A percentile compares a stretch with the other conserved stretches of the same genome.
phyloP scores from a whole-genome alignment of 768 basidiomycete genomes.

The Cystobasidium ongulense region DNA sequence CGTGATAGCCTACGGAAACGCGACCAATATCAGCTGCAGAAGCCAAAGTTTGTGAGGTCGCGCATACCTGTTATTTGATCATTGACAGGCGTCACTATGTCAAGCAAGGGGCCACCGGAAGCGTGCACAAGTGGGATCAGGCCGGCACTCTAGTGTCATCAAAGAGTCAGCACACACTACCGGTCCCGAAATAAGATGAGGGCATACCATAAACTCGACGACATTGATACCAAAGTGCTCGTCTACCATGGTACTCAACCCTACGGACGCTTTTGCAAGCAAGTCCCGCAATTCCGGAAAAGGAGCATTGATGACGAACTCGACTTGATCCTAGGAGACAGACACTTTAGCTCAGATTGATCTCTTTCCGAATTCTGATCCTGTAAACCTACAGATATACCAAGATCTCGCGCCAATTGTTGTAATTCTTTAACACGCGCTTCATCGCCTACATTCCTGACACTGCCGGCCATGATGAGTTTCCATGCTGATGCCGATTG shows the following conservation, averaged over 20 bases:
- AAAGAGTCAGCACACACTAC: neutral
- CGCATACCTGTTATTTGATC: conserved; percentile 54
- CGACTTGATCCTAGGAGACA: conserved; percentile 55
- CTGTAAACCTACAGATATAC: conserved; percentile 58
- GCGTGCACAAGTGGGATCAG: conserved; percentile 85
- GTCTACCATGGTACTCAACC: conserved; percentile 92
- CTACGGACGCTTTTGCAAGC: conserved; percentile 68
- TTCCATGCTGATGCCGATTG: conserved; percentile 46
- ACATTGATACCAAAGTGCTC: conserved; percentile 98
- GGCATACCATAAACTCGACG: conserved; percentile 83
- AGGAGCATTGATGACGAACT: conserved; percentile 74
- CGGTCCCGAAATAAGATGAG: neutral
- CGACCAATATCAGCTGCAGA: neutral
- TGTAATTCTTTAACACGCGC: conserved; percentile 59
- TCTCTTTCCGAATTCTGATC: neutral
- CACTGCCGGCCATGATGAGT: conserved; percentile 74
- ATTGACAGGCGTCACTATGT: conserved; percentile 76
- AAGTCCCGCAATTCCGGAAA: conserved; percentile 63
- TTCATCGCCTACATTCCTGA: conserved; percentile 68
- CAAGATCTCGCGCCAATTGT: conserved; percentile 56
- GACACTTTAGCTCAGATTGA: neutral
- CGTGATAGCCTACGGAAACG: conserved; percentile 25
- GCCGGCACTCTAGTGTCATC: conserved; percentile 68
- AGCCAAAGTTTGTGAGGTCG: neutral
- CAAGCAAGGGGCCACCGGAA: conserved; percentile 81